A percentile compares a stretch with the other conserved stretches of the same genome.
Conservation (phyloP, 2,329 filamentous ascomycete species). For the Apiospora sp. region DNA sequence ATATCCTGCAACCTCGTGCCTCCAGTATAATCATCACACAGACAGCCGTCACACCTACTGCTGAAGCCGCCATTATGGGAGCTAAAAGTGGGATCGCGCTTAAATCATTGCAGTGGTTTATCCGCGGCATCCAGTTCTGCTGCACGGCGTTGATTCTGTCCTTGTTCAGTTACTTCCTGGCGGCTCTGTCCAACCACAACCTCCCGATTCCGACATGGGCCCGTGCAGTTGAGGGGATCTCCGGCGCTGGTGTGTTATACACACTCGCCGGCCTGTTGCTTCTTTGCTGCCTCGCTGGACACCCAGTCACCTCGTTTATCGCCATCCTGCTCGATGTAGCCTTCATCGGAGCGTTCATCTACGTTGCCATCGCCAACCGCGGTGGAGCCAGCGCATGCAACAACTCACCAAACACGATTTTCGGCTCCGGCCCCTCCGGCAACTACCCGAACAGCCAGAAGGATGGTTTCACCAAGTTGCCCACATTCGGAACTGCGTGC, state of each 20-base stretch:
- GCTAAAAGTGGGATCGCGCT: constrained; percentile 66
- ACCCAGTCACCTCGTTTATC: constrained; percentile 74
- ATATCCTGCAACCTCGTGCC: neutral
- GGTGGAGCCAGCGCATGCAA: constrained; percentile 72
- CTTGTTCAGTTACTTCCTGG: constrained; percentile 86
- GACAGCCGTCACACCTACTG: neutral
- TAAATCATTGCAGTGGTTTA: constrained; percentile 72
- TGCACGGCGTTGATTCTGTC: constrained; percentile 77
- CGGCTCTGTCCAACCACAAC: constrained; percentile 71
- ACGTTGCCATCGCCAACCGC: constrained; percentile 78
- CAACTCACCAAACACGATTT: constrained; percentile 67
- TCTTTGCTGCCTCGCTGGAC: constrained; percentile 81
- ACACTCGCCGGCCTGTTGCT: constrained; percentile 75
- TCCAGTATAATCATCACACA: neutral
- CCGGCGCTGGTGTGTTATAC: constrained; percentile 79
- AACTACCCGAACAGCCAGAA: constrained; percentile 56
- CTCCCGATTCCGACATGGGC: constrained; percentile 69
- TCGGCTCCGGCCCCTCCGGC: constrained; percentile 69
- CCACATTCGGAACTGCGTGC: constrained; percentile 66
- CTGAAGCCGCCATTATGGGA: constrained; percentile 58
- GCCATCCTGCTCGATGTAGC: constrained; percentile 79
- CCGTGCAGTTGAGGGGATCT: constrained; percentile 80
- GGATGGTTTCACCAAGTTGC: constrained; percentile 57
- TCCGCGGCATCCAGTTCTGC: constrained; percentile 78
- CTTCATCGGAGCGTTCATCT: constrained; percentile 81